Evolutionary conservation across 1,284 basidiomycete species (phyloP).

Genomic region (Athelia psychrophila): DNA sequence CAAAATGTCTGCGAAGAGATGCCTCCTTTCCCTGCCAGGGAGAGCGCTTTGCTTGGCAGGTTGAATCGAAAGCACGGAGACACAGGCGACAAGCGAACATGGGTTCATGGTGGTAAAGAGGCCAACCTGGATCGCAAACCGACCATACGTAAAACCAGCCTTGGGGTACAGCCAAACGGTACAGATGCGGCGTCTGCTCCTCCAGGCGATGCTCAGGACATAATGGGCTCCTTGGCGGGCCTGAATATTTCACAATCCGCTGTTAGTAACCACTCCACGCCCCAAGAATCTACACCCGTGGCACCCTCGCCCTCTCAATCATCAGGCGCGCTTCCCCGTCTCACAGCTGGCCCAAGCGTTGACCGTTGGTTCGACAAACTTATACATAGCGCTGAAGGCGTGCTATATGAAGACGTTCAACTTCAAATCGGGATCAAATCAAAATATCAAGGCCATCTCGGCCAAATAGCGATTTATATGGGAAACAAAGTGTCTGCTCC

Average conservation of each 20-base stretch:
- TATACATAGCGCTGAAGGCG: constrained; percentile 79
- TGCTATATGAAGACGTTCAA: constrained; percentile 94
- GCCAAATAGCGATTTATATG: constrained; percentile 91
- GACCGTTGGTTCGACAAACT: constrained; percentile 92
- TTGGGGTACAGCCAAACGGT: constrained; percentile 28
- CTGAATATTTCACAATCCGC: constrained; percentile 65
- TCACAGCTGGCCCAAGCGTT: constrained; percentile 68
- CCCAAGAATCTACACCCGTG: constrained; percentile 4
- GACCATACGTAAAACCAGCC: constrained; percentile 39
- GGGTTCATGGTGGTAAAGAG: constrained; percentile 94
- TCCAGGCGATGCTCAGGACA: constrained; percentile 42
- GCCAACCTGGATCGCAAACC: constrained; percentile 77
- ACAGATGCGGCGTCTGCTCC: constrained; percentile 19
- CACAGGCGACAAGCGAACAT: constrained; percentile 91
- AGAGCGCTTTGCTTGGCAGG: constrained; percentile 84
- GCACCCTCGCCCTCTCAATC: constrained; percentile 10
- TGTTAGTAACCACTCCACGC: constrained; percentile 7
- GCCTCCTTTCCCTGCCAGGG: constrained; percentile 95
- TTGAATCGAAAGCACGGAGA: constrained; percentile 88
- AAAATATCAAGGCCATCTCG: constrained; percentile 90
- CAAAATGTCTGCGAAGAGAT: constrained; percentile 98
- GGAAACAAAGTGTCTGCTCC: constrained; percentile 92
- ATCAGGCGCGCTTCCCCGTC: constrained; percentile 39
- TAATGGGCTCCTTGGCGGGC: constrained; percentile 78
- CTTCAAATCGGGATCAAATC: constrained; percentile 97